Evolutionary conservation across 2,329 filamentous ascomycete species (phyloP), one percentile per base, ranked within the genome.

Genomic region (Fusarium sp.): DNA sequence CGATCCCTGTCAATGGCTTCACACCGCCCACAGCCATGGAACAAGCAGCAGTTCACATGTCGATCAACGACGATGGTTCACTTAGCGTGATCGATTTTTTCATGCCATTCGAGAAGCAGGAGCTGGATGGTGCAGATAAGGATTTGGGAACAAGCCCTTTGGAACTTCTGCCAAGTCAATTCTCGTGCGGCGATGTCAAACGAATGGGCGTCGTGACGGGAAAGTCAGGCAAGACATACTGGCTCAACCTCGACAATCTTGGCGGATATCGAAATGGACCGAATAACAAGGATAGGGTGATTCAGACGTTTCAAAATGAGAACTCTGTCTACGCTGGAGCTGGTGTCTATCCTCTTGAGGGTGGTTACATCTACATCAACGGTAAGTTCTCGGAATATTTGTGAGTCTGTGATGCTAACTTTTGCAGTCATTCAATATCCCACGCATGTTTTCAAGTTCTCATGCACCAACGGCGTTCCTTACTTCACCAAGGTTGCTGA

Each of bases 401-500:
- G 4, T 4, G 2, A 22, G 52, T 7, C 1, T 1, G 0, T 3
- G 3, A 10, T 18, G 20, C 72, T 75, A 2, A 77, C 47, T 2
- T 0, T 4, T n/a, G 6, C 82, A 78, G 80, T 90, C 6, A 89
- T 90, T 63, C 84, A 87, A 73, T 88, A 87, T 73, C 84, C 86
- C 16, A 88, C 88, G 0, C 85, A 88, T 59, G 87, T 89, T 20
- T 91, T 90, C 83, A 88, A 90, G 72, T 91, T 91, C 77, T 85
- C 86, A 3, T 90, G 88, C 77, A 81, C 84, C 69, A 80, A 81
- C 25, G 88, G 88, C 5, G 83, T 86, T 11, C 86, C 89, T 0
- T 84, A 84, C 3, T 90, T 91, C 61, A 85, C 87, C 25, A 87
- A 88, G 74, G 86, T 89, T 1, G 86, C 86, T 5, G 84, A 87